Conservation (phyloP, 108 stramenopile species). For the Schizochytrium sp. region DNA sequence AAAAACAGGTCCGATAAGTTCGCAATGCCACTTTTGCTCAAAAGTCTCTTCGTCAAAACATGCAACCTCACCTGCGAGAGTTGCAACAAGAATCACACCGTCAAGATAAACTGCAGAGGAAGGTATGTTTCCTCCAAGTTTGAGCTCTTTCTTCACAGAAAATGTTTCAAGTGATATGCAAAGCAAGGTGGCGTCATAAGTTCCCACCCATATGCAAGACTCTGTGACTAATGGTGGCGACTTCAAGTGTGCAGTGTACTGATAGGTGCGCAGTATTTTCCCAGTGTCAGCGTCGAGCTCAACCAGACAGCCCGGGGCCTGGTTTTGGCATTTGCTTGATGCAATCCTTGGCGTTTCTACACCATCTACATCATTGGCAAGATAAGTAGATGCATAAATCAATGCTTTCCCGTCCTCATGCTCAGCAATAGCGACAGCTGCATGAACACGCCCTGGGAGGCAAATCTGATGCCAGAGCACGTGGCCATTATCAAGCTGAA, state of each 20-base stretch:
- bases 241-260: neutral
- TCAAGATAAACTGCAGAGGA: neutral
- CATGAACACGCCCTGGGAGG: neutral
- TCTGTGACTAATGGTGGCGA: neutral
- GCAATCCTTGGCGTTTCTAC: neutral
- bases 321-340: no score
- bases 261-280: neutral
- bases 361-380: neutral
- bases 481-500: neutral
- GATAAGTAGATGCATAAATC: neutral
- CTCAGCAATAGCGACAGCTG: neutral
- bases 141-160: neutral
- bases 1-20: neutral
- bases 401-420: neutral
- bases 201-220: neutral
- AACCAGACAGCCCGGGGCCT: neutral
- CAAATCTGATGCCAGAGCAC: neutral
- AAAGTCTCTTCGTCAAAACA: neutral
- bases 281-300: neutral
- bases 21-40: neutral
- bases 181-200: neutral
- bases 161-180: neutral
- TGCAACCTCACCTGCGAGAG: neutral
- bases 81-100: neutral
- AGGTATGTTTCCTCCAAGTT: neutral